A percentile compares a stretch with the other conserved stretches of the same genome.
phyloP scores from a whole-genome alignment of 441 rosid species.

The Viola pubescens region DNA sequence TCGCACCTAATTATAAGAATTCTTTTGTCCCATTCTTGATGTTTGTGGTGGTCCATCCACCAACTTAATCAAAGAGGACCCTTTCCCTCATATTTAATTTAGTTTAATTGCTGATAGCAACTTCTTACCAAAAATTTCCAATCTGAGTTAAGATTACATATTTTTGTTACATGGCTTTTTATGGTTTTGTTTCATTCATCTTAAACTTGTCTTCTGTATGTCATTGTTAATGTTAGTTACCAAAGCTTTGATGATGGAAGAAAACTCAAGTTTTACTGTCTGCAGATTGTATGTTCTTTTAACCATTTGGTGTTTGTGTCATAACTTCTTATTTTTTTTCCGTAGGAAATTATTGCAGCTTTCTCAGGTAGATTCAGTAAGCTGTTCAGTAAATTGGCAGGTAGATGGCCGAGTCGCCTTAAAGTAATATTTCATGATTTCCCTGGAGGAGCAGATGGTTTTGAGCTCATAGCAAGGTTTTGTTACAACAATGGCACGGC shows the following conservation, averaged over 20 bases:
- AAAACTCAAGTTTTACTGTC: too few species aligned
- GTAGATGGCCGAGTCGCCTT: slow-evolving; percentile 14
- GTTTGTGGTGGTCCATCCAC: not conserved
- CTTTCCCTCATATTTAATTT: not conserved
- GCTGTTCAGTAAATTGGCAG: slow-evolving; percentile 22
- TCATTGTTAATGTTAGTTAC: not conserved
- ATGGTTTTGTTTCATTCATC: slow-evolving; percentile 1
- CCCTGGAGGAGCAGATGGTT: slow-evolving; percentile 50
- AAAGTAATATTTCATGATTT: slow-evolving; percentile 43
- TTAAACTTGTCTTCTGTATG: not conserved
- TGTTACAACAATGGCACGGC: slow-evolving; percentile 38
- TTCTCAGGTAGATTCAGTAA: slow-evolving; percentile 34
- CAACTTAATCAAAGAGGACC: not conserved
- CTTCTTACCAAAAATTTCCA: not conserved
- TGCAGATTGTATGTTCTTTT: too few species aligned
- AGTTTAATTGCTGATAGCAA: slow-evolving; percentile 5
- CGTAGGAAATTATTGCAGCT: slow-evolving; percentile 32
- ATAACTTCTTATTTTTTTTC: not conserved
- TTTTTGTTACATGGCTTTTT: not conserved
- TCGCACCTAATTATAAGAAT: not conserved
- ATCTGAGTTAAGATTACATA: not conserved
- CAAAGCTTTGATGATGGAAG: too few species aligned
- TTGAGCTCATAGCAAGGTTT: slow-evolving; percentile 46
- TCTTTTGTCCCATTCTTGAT: slow-evolving; percentile 1
- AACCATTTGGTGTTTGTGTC: not conserved